Percentiles rank a stretch among this genome's conserved stretches.
Evolutionary conservation across 1,139 yeast genomes (phyloP).

Genomic region (Yarrowia galli): DNA sequence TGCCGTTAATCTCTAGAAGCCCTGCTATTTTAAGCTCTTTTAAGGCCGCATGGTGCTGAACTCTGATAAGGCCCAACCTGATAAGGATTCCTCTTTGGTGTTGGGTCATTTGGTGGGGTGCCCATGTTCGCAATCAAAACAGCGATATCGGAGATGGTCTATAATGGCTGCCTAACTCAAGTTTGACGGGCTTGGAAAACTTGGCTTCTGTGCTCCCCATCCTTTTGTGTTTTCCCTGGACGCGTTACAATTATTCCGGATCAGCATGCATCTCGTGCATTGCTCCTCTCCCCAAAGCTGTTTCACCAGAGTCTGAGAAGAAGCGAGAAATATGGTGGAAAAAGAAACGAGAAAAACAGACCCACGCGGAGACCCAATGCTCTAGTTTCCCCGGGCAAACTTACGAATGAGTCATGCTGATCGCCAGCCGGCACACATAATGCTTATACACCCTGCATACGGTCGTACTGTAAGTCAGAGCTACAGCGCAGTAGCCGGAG

Average conservation of each 20-base stretch:
- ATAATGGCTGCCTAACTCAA: not conserved
- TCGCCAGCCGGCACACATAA: conserved; percentile 10
- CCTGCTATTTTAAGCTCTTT: conserved; percentile 2
- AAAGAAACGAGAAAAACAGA: not conserved
- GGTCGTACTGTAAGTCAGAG: conserved; percentile 22
- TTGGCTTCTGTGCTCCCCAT: conserved; percentile 8
- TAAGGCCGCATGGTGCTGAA: conserved; percentile 14
- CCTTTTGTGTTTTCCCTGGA: not conserved
- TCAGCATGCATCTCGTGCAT: conserved; percentile 4
- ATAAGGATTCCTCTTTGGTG: conserved; percentile 8
- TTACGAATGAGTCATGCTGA: conserved; percentile 34
- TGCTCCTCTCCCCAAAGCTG: not conserved
- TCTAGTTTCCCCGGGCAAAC: conserved; percentile 20
- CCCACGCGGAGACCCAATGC: conserved; percentile 10
- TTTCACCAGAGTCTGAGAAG: conserved; percentile 1
- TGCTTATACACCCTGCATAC: conserved; percentile 32
- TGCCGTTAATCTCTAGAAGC: conserved; percentile 13
- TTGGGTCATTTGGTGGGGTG: not conserved
- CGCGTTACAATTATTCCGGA: not conserved
- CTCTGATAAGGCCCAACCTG: conserved; percentile 30
- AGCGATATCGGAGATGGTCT: not conserved
- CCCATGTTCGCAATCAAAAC: not conserved
- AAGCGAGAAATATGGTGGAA: not conserved
- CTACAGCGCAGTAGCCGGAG: conserved; percentile 10
- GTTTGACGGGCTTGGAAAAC: conserved; percentile 12